Evolutionary conservation across 1,284 basidiomycete genomes (phyloP).

Genomic region (Naganishia albida): DNA sequence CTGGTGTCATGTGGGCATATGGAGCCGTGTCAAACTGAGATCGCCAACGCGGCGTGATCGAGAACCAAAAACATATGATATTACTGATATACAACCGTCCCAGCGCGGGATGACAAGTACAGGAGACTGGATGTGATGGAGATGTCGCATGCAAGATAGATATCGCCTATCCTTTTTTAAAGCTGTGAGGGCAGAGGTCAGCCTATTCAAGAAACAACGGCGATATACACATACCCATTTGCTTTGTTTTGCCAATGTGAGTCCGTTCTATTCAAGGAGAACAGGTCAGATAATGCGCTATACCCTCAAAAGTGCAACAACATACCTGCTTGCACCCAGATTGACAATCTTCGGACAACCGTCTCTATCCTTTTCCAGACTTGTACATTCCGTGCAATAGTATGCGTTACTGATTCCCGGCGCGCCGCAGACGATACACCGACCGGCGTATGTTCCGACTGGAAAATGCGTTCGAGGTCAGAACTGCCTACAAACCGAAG

Average conservation of each 20-base stretch:
- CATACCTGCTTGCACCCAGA: slow-evolving; percentile 33
- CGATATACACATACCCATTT: not conserved
- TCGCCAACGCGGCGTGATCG: not conserved
- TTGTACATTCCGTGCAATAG: slow-evolving; percentile 94
- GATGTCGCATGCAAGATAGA: not conserved
- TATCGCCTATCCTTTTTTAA: slow-evolving; percentile 29
- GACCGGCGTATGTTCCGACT: slow-evolving; percentile 89
- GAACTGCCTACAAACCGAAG: not conserved
- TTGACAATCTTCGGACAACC: slow-evolving; percentile 99
- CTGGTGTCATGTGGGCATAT: too few relatives aligned
- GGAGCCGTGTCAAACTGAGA: too few relatives aligned
- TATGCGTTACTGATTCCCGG: slow-evolving; percentile 98
- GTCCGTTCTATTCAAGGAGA: slow-evolving; percentile 6
- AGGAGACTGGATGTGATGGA: not conserved
- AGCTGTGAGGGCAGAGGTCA: slow-evolving; percentile 12
- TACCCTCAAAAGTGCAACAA: not conserved
- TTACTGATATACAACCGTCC: slow-evolving; percentile 7
- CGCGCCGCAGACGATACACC: slow-evolving; percentile 95
- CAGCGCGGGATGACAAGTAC: not conserved
- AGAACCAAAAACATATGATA: not conserved
- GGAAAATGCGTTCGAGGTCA: not conserved
- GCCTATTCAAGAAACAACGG: not conserved
- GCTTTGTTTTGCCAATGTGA: slow-evolving; percentile 23
- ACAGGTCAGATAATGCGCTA: not conserved
- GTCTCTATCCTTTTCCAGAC: slow-evolving; percentile 95